Base-by-base conservation (phyloP, 768 basidiomycete species). In the Pulveroboletus sp. region DNA sequence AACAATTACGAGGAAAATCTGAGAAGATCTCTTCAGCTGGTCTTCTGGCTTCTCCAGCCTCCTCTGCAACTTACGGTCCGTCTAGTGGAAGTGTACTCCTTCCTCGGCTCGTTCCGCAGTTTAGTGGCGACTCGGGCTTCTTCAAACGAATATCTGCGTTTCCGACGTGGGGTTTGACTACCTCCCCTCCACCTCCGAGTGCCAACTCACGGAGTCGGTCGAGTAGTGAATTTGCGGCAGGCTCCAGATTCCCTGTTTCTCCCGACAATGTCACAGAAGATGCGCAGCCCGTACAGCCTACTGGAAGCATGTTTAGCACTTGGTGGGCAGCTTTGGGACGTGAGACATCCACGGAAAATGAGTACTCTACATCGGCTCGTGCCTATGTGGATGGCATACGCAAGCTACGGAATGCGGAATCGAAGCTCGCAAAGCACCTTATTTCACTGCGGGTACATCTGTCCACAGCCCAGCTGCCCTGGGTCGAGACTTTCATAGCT, bases 371-470 rank as follows among this genome's bases (percentile, higher is more conserved):
- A 57, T 71, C 81, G 1, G 77, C 82, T 6, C 77, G 72, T 56
- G 80, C 77, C 71, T 89, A 86, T 67, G 80, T 84, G 35, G 76
- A 82, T 42, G 73, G 75, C 10, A 72, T 93, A 46, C 77, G 76
- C 45, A 74, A 68, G 14, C 73, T 73, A 43, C 88, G 76, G 57
- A 57, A 73, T 5, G 69, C 73, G 8, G 82, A 86, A 57, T 68
- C 76, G 35, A 82, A 80, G 59, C 74, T 93, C 26, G 74, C 79
- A 44, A 92, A 89, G 61, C 82, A 89, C 58, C 71, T 96, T 2
- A 86, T 92, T 38, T 82, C 85, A 1, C 73, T 97, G 15, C 82
- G 93, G 3, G 87, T 93, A 0, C 87, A 91, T 59, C 72, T 96
- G 1, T 89, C 92, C 3, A 93, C 92, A 0, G 89, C 86, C 0